A percentile compares a stretch with the other conserved stretches of the same genome.
These are phyloP conservation scores for Fusarium veterinarium DNA, from an alignment of 2,329 filamentous ascomycete species.

Conservation along the genomic window DNA sequence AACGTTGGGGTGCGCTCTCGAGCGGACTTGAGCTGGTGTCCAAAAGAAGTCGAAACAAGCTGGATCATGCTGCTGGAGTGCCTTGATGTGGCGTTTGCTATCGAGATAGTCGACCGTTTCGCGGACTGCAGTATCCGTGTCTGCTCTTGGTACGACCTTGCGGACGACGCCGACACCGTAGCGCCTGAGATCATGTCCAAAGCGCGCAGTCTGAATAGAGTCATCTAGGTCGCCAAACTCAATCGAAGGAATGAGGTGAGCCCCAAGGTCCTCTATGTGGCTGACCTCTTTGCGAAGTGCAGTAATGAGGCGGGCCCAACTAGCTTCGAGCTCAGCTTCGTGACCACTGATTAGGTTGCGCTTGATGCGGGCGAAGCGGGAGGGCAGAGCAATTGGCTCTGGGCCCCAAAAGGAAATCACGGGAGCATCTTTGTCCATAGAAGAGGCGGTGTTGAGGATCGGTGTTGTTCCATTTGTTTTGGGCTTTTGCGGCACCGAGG, in stretches of 20 bases:
- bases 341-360: constrained; percentile 64
- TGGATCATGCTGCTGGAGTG: constrained; percentile 59
- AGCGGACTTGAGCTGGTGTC: constrained; percentile 75
- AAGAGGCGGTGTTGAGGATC: constrained; percentile 22
- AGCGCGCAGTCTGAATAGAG: constrained; percentile 62
- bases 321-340: constrained; percentile 65
- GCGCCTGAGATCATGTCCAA: constrained; percentile 67
- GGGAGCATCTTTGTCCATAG: constrained; percentile 58
- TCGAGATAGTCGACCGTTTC: constrained; percentile 67
- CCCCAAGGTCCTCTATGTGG: constrained; percentile 62
- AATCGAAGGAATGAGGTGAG: constrained; percentile 66
- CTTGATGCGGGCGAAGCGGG: constrained; percentile 68
- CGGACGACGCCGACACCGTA: constrained; percentile 74
- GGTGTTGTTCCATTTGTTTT: constrained; percentile 21
- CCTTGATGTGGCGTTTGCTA: constrained; percentile 44
- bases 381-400: constrained; percentile 68
- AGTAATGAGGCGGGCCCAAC: constrained; percentile 65
- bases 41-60: constrained; percentile 81
- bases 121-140: constrained; percentile 68
- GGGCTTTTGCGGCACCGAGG: constrained; percentile 19
- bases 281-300: constrained; percentile 64
- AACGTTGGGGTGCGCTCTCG: constrained; percentile 74
- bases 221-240: constrained; percentile 63
- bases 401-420: constrained; percentile 68
- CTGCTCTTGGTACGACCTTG: constrained; percentile 68